Evolutionary conservation across 495 filamentous ascomycete species (phyloP).

Genomic region (Aspergillus affinis): DNA sequence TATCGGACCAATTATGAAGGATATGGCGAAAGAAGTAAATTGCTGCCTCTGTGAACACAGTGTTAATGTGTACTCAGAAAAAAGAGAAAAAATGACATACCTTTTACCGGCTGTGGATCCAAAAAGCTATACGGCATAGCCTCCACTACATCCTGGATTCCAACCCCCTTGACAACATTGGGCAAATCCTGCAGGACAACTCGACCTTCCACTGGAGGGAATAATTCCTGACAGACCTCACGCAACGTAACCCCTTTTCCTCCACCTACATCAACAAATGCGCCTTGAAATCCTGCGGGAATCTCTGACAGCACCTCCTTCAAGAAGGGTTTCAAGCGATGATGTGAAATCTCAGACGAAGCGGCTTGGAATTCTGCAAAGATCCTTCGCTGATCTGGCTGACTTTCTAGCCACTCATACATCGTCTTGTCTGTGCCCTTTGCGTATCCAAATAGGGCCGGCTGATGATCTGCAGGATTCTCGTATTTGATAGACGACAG

Average conservation of each 20-base stretch:
- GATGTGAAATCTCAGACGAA: not conserved
- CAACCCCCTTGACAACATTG: not conserved
- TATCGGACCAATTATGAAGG: constrained; percentile 48
- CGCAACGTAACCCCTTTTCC: not conserved
- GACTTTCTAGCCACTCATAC: not conserved
- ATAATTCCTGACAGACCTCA: not conserved
- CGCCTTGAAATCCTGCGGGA: not conserved
- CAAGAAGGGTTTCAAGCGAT: not conserved
- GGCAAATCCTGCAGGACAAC: not conserved
- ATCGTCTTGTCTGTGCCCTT: not conserved
- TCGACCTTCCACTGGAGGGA: not conserved
- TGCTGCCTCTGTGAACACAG: constrained; percentile 18
- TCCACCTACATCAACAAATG: not conserved
- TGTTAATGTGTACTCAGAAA: no score
- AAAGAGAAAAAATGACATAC: not conserved
- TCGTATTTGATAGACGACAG: not conserved
- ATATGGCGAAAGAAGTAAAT: constrained; percentile 46
- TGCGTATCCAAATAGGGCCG: not conserved
- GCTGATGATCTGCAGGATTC: not conserved
- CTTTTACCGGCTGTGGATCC: constrained; percentile 2
- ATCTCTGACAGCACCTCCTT: not conserved
- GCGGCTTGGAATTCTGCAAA: not conserved
- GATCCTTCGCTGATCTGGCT: not conserved
- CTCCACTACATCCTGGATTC: not conserved
- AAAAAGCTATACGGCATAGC: not conserved